These are phyloP conservation scores for Fusarium verticillioides DNA, from an alignment of 2,329 filamentous ascomycete species.

Conservation along the genomic window DNA sequence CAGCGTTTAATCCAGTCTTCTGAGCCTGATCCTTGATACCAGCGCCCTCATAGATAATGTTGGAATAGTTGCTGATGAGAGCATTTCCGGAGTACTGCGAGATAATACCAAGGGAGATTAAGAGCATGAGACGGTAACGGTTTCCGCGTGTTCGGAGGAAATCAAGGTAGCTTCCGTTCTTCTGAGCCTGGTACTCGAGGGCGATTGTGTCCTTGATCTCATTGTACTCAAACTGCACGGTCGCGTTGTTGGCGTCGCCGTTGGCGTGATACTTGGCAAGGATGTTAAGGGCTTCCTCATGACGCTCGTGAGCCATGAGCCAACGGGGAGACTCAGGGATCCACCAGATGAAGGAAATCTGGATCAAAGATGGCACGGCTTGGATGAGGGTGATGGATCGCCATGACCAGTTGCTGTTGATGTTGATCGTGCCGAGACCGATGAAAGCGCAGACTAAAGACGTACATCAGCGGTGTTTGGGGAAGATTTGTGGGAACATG, in stretches of 20 bases:
- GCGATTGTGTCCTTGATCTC: constrained; percentile 73
- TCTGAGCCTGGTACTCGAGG: constrained; percentile 52
- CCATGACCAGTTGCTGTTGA: constrained; percentile 73
- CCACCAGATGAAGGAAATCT: constrained; percentile 73
- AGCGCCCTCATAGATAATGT: constrained; percentile 69
- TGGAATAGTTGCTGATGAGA: constrained; percentile 74
- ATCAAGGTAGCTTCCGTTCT: constrained; percentile 65
- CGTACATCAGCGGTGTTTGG: not conserved
- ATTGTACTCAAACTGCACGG: constrained; percentile 72
- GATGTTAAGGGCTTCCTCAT: constrained; percentile 69
- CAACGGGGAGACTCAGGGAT: constrained; percentile 75
- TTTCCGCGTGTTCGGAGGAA: constrained; percentile 72
- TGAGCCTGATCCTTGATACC: constrained; percentile 67
- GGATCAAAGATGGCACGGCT: constrained; percentile 68
- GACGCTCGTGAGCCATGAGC: constrained; percentile 70
- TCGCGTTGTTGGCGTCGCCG: constrained; percentile 66
- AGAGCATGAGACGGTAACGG: constrained; percentile 70
- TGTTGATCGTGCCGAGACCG: constrained; percentile 69
- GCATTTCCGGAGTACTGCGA: constrained; percentile 76
- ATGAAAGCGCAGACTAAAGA: constrained; percentile 65
- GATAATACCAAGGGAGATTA: constrained; percentile 72
- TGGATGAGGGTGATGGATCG: constrained; percentile 73
- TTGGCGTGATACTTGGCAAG: constrained; percentile 73
- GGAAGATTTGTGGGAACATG: not conserved
- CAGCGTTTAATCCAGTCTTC: constrained; percentile 50